These are phyloP conservation scores for Tolypocladium endophyticum DNA, from an alignment of 2,329 filamentous ascomycete species.

Conservation along the genomic window DNA sequence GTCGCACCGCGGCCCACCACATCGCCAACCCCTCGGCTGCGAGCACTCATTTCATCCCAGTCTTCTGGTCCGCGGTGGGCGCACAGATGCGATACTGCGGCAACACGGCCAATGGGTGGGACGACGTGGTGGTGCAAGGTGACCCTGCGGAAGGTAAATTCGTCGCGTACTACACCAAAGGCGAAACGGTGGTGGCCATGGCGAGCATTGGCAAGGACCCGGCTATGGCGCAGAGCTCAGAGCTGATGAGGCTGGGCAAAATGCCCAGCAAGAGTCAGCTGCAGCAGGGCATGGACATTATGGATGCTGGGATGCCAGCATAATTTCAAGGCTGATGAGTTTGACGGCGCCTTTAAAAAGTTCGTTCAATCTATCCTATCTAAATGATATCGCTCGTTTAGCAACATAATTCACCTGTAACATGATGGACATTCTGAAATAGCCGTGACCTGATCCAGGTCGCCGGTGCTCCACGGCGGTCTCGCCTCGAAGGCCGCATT, in stretches of 20 bases:
- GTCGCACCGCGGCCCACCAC: constrained; percentile 65
- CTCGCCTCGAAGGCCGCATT: too few species aligned
- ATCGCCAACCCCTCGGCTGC: constrained; percentile 55
- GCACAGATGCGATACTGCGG: constrained; percentile 89
- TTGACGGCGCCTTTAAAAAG: background rate
- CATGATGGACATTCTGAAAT: too few species aligned
- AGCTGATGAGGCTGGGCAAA: constrained; percentile 71
- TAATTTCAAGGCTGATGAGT: background rate
- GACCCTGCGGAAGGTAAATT: constrained; percentile 71
- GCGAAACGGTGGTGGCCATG: constrained; percentile 79
- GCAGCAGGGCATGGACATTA: constrained; percentile 46
- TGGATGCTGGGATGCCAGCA: constrained; percentile 21
- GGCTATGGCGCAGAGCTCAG: constrained; percentile 68
- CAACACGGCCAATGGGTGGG: constrained; percentile 70
- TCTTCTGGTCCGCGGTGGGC: constrained; percentile 94
- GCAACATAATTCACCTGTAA: background rate
- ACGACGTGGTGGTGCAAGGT: constrained; percentile 74
- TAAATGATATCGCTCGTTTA: background rate
- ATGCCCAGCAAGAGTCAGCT: constrained; percentile 80
- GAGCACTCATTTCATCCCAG: constrained; percentile 70
- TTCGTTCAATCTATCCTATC: background rate
- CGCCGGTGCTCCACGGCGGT: too few species aligned
- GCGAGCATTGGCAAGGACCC: constrained; percentile 88
- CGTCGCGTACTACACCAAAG: constrained; percentile 79
- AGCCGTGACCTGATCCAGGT: too few species aligned